Percentiles rank a stretch among this genome's conserved stretches.
Conservation (phyloP, 208 protist species). For the Herpetomonas tarakana region DNA sequence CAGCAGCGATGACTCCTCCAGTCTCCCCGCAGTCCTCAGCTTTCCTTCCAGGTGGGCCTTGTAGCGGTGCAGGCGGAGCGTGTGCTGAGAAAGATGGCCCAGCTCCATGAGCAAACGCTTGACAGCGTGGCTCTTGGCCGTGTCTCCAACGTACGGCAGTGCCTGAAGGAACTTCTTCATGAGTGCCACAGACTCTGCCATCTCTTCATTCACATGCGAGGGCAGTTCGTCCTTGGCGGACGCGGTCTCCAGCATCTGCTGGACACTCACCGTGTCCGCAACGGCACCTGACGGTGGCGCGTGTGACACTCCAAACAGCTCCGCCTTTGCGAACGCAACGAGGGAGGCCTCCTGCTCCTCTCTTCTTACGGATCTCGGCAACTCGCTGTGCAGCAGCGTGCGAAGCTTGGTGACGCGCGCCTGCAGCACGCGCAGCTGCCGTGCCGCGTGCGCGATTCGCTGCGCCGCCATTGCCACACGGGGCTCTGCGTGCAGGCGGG, state of each 20-base stretch:
- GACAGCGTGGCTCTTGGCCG: not conserved
- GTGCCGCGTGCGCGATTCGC: conserved; percentile 12
- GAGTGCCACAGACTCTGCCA: not conserved
- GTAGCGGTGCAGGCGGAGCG: not conserved
- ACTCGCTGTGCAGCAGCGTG: conserved; percentile 9
- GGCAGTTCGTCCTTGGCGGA: not conserved
- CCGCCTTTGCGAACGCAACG: not conserved
- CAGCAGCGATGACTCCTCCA: conserved; percentile 1
- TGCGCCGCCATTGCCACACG: conserved; percentile 10
- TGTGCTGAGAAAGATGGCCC: not conserved
- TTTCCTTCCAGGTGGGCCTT: not conserved
- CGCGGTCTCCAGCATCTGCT: not conserved
- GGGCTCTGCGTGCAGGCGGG: conserved; percentile 1
- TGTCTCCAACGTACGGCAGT: not conserved
- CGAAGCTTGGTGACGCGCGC: not conserved
- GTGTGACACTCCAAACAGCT: no score
- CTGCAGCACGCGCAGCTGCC: conserved; percentile 10
- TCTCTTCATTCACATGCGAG: not conserved
- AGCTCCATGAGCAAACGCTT: not conserved
- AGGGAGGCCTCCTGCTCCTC: not conserved
- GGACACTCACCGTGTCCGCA: no score
- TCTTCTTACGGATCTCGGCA: no score
- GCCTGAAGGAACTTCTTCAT: not conserved
- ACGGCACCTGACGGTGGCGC: no score
- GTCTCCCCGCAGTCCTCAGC: not conserved